phyloP scores from a whole-genome alignment of 2,329 filamentous ascomycete genomes.

The Penicillium sp. region DNA sequence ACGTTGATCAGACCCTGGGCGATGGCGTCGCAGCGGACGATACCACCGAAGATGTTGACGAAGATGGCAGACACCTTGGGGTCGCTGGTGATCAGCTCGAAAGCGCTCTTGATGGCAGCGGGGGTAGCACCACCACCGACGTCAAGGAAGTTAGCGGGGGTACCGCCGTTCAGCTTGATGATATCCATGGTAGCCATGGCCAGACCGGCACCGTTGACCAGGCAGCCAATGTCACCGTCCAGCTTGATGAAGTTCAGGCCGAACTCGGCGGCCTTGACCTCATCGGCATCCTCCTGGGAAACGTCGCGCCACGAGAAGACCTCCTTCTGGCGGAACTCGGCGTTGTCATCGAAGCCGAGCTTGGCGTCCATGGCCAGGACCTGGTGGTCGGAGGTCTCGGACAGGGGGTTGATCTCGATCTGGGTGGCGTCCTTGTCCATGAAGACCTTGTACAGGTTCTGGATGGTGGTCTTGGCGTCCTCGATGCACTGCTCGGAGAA shows the following conservation, averaged over 20 bases:
- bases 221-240: conserved; percentile 97
- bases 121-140: conserved; percentile 97
- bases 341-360: conserved; percentile 98
- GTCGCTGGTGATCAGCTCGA: conserved; percentile 98
- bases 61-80: conserved; percentile 98
- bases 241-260: conserved; percentile 99
- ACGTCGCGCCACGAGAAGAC: conserved; percentile 92
- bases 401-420: conserved; percentile 99
- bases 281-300: conserved; percentile 93
- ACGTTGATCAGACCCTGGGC: conserved; percentile 95
- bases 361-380: conserved; percentile 99
- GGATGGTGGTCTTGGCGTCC: conserved; percentile 92
- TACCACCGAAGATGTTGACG: conserved; percentile 99
- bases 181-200: conserved; percentile 99
- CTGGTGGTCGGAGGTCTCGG: conserved; percentile 96
- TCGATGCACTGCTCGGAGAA: conserved; percentile 98
- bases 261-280: conserved; percentile 88
- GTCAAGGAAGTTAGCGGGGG: conserved; percentile 97
- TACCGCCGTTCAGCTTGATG: conserved; percentile 98
- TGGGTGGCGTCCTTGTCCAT: conserved; percentile 97
- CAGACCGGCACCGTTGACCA: conserved; percentile 97
- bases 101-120: conserved; percentile 93
- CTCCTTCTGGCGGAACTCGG: conserved; percentile 97
- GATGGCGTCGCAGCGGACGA: conserved; percentile 96
- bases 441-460: conserved; percentile 99